phyloP scores from a whole-genome alignment of 2,329 filamentous ascomycete species.

The Beauveria scarabaeidicola region DNA sequence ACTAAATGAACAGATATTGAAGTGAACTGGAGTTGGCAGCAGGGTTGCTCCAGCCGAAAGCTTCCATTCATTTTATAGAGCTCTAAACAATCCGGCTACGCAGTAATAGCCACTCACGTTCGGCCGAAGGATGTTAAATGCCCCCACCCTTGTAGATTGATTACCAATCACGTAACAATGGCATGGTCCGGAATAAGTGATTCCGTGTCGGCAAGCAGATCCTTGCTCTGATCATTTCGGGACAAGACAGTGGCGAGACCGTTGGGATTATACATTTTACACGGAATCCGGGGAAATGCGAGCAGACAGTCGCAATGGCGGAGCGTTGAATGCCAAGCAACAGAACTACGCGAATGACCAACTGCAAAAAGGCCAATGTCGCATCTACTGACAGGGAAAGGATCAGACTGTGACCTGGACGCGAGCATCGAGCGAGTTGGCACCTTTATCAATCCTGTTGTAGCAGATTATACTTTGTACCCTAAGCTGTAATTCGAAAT shows the following conservation, averaged over 20 bases:
- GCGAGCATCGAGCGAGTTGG: neutral
- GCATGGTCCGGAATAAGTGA: neutral
- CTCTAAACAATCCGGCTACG: neutral
- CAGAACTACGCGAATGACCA: too few species aligned
- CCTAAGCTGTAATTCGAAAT: neutral
- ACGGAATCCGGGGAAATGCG: neutral
- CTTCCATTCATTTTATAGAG: neutral
- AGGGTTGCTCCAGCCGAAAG: neutral
- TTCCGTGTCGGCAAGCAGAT: too few species aligned
- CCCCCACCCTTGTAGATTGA: neutral
- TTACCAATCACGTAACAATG: neutral
- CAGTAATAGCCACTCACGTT: neutral
- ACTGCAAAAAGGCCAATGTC: slow-evolving; percentile 38
- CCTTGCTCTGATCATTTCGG: neutral
- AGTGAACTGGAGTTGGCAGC: neutral
- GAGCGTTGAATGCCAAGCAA: too few species aligned
- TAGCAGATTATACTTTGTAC: neutral
- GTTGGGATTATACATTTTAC: neutral
- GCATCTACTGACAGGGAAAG: slow-evolving; percentile 37
- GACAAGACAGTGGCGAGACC: neutral
- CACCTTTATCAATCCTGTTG: neutral
- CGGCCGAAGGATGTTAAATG: neutral
- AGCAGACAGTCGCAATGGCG: too few species aligned
- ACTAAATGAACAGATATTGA: neutral
- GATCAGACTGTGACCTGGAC: neutral